Percentiles rank a stretch among this genome's conserved stretches.
phyloP scores from a whole-genome alignment of 2,329 filamentous ascomycete genomes.

The Coleophoma cylindrospora region DNA sequence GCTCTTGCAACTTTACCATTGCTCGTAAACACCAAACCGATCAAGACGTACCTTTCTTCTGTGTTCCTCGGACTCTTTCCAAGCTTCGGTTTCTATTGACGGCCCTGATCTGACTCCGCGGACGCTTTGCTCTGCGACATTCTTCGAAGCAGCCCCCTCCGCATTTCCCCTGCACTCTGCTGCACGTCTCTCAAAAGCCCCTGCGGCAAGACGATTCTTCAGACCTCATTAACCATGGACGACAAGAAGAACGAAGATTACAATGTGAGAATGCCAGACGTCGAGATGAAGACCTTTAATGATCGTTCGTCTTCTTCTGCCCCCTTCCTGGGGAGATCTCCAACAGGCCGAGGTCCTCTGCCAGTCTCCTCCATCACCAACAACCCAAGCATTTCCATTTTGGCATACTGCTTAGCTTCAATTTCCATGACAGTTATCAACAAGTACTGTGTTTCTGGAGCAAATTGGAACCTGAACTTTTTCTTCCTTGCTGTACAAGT shows the following conservation, averaged over 20 bases:
- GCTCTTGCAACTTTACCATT: background rate
- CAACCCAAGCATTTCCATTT: conserved; percentile 73
- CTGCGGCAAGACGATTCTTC: conserved; percentile 4
- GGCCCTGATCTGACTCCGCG: background rate
- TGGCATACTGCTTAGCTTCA: conserved; percentile 91
- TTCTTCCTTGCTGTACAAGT: conserved; percentile 92
- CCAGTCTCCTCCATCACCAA: conserved; percentile 49
- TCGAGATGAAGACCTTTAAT: conserved; percentile 29
- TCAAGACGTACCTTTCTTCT: no score
- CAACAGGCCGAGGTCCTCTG: conserved; percentile 16
- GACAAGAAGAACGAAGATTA: conserved; percentile 89
- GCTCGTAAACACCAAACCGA: no score
- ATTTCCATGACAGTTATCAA: conserved; percentile 99
- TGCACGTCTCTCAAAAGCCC: conserved; percentile 7
- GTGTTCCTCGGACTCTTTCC: no score
- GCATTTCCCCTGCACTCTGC: conserved; percentile 5
- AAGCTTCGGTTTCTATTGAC: conserved; percentile 6
- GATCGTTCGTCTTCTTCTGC: conserved; percentile 29
- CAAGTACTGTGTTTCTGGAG: conserved; percentile 93
- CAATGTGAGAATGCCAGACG: conserved; percentile 57
- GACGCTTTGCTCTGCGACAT: no score
- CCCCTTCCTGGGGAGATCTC: conserved; percentile 27
- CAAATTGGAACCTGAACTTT: conserved; percentile 92
- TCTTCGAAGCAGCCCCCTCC: no score
- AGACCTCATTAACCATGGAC: conserved; percentile 53